phyloP scores from a whole-genome alignment of 2,329 filamentous ascomycete genomes.

The Nemania abortiva region DNA sequence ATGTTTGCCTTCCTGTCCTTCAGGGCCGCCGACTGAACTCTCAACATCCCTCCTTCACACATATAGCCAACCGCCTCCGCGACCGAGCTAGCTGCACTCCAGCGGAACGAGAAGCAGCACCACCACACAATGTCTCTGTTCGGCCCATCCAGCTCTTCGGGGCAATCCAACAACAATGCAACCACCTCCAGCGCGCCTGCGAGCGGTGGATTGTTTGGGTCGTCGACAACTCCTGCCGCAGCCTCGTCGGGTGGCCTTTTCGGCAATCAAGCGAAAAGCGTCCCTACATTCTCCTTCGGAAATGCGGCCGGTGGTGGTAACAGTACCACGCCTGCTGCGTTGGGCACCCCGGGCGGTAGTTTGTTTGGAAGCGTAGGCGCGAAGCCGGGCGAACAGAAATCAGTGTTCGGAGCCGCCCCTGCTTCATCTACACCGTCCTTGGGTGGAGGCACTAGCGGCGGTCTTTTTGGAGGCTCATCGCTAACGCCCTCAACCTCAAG shows the following conservation, averaged over 20 bases:
- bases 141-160: slow-evolving; percentile 48
- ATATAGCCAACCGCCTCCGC: slow-evolving; percentile 13
- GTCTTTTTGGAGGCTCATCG: slow-evolving; percentile 46
- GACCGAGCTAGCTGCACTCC: slow-evolving; percentile 29
- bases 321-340: slow-evolving; percentile 41
- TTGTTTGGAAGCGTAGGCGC: slow-evolving; percentile 53
- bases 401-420: slow-evolving; percentile 48
- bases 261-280: slow-evolving; percentile 40
- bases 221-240: slow-evolving; percentile 43
- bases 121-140: slow-evolving; percentile 53
- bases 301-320: slow-evolving; percentile 40
- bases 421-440: slow-evolving; percentile 47
- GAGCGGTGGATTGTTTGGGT: slow-evolving; percentile 51
- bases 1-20: slow-evolving; percentile 40
- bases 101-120: slow-evolving; percentile 32
- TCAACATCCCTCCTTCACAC: slow-evolving; percentile 42
- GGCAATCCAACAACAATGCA: slow-evolving; percentile 53
- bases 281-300: slow-evolving; percentile 59
- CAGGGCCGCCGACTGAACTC: slow-evolving; percentile 35
- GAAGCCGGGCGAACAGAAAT: slow-evolving; percentile 51
- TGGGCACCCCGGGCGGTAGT: slow-evolving; percentile 40
- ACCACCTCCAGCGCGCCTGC: slow-evolving; percentile 55
- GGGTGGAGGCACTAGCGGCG: slow-evolving; percentile 37
- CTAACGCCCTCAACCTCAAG: slow-evolving; percentile 41
- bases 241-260: slow-evolving; percentile 36